Conservation (phyloP, 495 filamentous ascomycete species). For the Daldinia caldariorum region DNA sequence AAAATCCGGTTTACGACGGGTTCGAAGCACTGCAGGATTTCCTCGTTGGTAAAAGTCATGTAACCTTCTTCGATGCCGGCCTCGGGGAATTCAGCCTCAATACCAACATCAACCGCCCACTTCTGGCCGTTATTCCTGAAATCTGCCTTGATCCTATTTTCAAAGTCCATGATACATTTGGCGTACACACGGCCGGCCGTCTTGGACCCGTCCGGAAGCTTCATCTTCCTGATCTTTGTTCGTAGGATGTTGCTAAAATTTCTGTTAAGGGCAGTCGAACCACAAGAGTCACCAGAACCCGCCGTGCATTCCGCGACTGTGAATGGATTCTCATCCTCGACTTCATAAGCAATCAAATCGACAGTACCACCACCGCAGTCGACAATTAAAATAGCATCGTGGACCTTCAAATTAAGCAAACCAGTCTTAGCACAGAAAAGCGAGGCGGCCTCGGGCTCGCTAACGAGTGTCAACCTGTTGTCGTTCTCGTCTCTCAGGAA, state of each 20-base stretch:
- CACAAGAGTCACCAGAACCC: constrained; percentile 78
- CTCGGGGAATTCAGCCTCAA: constrained; percentile 80
- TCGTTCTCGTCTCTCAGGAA: constrained; percentile 80
- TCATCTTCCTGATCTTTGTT: constrained; percentile 82
- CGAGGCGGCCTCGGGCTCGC: constrained; percentile 76
- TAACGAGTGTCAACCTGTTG: constrained; percentile 75
- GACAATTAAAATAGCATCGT: constrained; percentile 78
- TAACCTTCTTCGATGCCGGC: constrained; percentile 80
- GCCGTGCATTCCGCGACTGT: constrained; percentile 79
- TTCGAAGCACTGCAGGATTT: constrained; percentile 82
- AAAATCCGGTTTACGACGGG: constrained; percentile 77
- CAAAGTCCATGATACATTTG: constrained; percentile 84
- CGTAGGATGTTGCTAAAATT: constrained; percentile 80
- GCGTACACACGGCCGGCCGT: constrained; percentile 79
- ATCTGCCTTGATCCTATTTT: constrained; percentile 81
- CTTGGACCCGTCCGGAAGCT: constrained; percentile 77
- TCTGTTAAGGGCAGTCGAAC: constrained; percentile 76
- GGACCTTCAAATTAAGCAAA: constrained; percentile 75
- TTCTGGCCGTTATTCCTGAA: constrained; percentile 84
- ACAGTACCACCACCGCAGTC: constrained; percentile 80
- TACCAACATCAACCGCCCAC: constrained; percentile 80
- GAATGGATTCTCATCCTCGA: constrained; percentile 79
- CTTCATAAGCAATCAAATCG: constrained; percentile 80
- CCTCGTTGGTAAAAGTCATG: constrained; percentile 85
- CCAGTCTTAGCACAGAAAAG: constrained; percentile 80